phyloP scores from a whole-genome alignment of 768 basidiomycete species.

The Lyophyllum atratum region DNA sequence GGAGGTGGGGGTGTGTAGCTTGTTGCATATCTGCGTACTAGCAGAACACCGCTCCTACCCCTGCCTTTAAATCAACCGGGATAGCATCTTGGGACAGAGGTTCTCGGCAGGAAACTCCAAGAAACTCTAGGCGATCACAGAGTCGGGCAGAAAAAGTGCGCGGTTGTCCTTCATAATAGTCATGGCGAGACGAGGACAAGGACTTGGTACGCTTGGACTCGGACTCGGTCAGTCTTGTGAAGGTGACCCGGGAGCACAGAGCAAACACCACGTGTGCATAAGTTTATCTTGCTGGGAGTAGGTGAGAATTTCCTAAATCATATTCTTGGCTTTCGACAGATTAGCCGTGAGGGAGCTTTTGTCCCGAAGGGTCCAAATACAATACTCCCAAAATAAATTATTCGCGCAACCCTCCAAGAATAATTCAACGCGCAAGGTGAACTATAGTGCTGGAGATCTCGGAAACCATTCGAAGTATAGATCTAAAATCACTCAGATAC shows the following conservation, averaged over 20 bases:
- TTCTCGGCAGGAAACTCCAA: conserved; percentile 25
- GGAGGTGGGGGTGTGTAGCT: conserved; percentile 64
- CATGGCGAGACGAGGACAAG: conserved; percentile 30
- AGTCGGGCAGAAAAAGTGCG: conserved; percentile 7
- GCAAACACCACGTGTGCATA: conserved; percentile 25
- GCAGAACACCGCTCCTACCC: conserved; percentile 17
- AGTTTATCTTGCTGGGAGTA: conserved; percentile 23
- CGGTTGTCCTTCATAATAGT: conserved; percentile 26
- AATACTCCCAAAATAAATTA: not conserved
- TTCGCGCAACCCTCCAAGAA: conserved; percentile 1
- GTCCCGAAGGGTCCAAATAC: conserved; percentile 25
- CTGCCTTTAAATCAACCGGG: conserved; percentile 23
- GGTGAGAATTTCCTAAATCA: conserved; percentile 20
- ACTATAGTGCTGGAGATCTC: conserved; percentile 1
- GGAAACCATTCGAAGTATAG: not conserved
- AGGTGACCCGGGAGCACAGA: conserved; percentile 23
- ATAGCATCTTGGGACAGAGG: conserved; percentile 16
- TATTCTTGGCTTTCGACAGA: conserved; percentile 22
- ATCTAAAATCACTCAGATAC: no score
- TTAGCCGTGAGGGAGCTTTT: conserved; percentile 29
- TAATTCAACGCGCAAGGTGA: not conserved
- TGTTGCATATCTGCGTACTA: conserved; percentile 47
- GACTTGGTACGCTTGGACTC: conserved; percentile 29
- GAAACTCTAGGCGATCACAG: conserved; percentile 1
- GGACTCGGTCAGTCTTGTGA: conserved; percentile 18